Evolutionary conservation across 163 green algal genomes (phyloP), one percentile per base, ranked within the genome.

Genomic region (Coccomyxa subellipsoidea): DNA sequence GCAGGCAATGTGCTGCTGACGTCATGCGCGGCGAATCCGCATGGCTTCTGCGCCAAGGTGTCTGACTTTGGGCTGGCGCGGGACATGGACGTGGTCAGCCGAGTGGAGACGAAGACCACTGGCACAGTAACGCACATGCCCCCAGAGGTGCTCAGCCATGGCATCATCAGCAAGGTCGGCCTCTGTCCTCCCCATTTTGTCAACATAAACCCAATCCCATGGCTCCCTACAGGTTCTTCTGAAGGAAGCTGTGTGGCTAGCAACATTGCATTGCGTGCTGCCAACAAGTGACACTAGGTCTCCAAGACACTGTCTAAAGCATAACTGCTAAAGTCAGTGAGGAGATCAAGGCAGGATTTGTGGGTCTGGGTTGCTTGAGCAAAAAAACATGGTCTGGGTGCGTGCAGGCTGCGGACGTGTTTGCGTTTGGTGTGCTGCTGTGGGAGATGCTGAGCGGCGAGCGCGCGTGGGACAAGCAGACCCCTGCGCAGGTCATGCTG

Each of bases 11-110:
- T 77, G 9, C 70, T 77, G 31, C 70, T 77, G 70, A 77, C 70
- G 27, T 77, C 70, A 34, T 77, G 32, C 32, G 1, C 31, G 70
- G 32, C 8, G 31, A 77, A 77, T 7, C 32, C 70, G 70, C 70
- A 77, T 31, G 70, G 70, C 2, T 77, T 77, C 70, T 47, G 32
- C 70, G 76, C 76, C 8, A 80, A 87, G 80, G 75, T 87, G 31
- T 76, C 83, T 35, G 83, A 87, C 59, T 87, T 87, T 82, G 83
- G 83, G 38, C 36, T 87, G n/a, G 73, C 59, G 31, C 59, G 83
- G 7, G 71, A 76, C 5, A n/a, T 84, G 40, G 38, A 69, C 36
- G 36, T 54, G 27, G 75, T 78, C 59, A 47, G 59, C 21, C 80
- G 81, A 27, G 54, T 84, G 10, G 29, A 76, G 21, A 87, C 83